Evolutionary conservation across 2,329 filamentous ascomycete species (phyloP).

Genomic region (Aspergillus sergii): DNA sequence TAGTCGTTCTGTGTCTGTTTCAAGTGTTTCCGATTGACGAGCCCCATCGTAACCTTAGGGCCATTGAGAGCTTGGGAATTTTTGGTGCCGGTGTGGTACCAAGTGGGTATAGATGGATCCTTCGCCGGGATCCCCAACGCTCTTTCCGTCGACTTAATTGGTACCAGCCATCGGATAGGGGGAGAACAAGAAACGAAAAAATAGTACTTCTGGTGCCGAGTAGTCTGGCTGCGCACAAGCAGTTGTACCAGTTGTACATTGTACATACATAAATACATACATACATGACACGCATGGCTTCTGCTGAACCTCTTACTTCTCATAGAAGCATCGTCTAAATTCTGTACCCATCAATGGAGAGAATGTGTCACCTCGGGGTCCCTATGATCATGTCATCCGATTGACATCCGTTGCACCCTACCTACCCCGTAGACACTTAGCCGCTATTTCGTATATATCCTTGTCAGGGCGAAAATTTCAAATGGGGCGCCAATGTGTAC

Average conservation of each 20-base stretch:
- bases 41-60: conserved; percentile 5
- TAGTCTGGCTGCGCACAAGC: background rate
- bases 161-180: background rate
- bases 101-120: conserved; percentile 6
- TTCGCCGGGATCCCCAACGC: conserved; percentile 9
- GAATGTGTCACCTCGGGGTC: background rate
- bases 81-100: conserved; percentile 2
- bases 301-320: no score
- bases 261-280: background rate
- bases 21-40: conserved; percentile 13
- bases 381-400: background rate
- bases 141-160: conserved; percentile 7
- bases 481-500: background rate
- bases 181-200: background rate
- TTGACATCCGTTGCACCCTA: background rate
- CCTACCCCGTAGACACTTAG: background rate
- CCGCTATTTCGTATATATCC: background rate
- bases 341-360: background rate
- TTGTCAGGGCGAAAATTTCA: background rate
- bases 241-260: background rate
- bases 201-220: background rate
- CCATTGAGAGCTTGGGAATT: conserved; percentile 7
- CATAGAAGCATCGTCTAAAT: background rate
- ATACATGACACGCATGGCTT: background rate
- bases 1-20: background rate